Conservation (phyloP, 129 eudicot genomes). For the Glebionis coronaria region DNA sequence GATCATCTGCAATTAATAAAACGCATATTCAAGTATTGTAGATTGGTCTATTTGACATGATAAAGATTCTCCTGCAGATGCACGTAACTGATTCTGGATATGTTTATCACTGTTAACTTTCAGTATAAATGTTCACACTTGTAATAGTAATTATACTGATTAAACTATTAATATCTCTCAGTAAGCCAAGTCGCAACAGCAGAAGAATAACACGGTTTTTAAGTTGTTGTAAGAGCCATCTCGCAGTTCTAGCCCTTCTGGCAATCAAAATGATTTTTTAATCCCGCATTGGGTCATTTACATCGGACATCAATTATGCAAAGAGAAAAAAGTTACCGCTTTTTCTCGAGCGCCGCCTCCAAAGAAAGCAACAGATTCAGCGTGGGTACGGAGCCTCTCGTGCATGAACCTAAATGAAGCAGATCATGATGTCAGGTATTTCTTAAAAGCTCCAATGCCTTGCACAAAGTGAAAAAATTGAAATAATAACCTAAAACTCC, state of each 20-base stretch:
- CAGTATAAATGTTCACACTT: too few species aligned
- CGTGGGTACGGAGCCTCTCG: conserved; percentile 95
- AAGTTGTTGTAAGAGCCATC: too few species aligned
- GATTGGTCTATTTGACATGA: neutral
- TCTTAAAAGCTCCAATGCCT: conserved; percentile 6
- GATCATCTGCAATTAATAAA: conserved; percentile 70
- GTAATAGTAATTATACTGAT: too few species aligned
- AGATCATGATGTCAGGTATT: conserved; percentile 17
- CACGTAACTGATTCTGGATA: neutral
- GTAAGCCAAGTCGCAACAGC: too few species aligned
- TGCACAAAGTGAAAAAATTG: neutral
- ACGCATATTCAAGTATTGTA: conserved; percentile 7
- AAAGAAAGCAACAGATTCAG: conserved; percentile 98
- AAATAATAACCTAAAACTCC: conserved; percentile 73
- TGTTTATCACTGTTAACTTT: too few species aligned
- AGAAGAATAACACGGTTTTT: too few species aligned
- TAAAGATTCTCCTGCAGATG: neutral
- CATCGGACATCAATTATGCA: neutral
- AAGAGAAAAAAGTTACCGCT: conserved; percentile 46
- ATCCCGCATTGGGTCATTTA: neutral
- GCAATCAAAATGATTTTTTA: too few species aligned
- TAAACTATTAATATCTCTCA: too few species aligned
- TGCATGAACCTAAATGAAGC: conserved; percentile 75
- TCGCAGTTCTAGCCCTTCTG: too few species aligned
- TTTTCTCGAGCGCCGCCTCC: conserved; percentile 98